Percentiles rank a stretch among this genome's conserved stretches.
phyloP scores from a whole-genome alignment of 1,284 basidiomycete species.

The Volvariella surrecta region DNA sequence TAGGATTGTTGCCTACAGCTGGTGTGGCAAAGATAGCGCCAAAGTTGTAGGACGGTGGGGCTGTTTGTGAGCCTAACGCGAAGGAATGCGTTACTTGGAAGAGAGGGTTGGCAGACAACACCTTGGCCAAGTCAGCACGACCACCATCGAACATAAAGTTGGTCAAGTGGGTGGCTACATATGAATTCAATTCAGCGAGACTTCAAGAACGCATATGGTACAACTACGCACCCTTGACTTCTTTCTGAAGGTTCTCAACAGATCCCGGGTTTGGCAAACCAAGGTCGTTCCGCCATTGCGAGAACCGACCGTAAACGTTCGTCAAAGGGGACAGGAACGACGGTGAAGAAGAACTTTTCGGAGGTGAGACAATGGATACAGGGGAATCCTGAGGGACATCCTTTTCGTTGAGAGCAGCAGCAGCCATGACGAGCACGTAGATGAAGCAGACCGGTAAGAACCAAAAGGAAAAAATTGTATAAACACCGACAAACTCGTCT shows the following conservation, averaged over 20 bases:
- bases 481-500: constrained; percentile 25
- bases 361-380: constrained; percentile 13
- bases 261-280: constrained; percentile 85
- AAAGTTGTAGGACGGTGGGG: constrained; percentile 86
- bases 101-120: constrained; percentile 85
- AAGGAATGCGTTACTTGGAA: constrained; percentile 99
- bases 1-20: constrained; percentile 39
- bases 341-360: constrained; percentile 16
- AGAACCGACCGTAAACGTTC: constrained; percentile 63
- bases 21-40: constrained; percentile 89
- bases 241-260: constrained; percentile 85
- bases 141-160: constrained; percentile 98
- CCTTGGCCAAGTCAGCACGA: constrained; percentile 93
- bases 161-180: constrained; percentile 80
- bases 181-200: constrained; percentile 5
- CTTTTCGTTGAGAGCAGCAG: constrained; percentile 29
- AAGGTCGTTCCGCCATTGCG: constrained; percentile 72
- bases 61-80: constrained; percentile 71
- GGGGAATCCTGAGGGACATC: constrained; percentile 23
- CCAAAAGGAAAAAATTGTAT: constrained; percentile 26
- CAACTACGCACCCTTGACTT: constrained; percentile 66
- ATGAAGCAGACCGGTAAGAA: constrained; percentile 12
- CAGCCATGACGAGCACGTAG: constrained; percentile 29
- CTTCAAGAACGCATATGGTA: constrained; percentile 4
- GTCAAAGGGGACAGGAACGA: constrained; percentile 36